A percentile compares a stretch with the other conserved stretches of the same genome.
Conservation (phyloP, 192 early-diverging fungal species). For the Coemansia sp. region DNA sequence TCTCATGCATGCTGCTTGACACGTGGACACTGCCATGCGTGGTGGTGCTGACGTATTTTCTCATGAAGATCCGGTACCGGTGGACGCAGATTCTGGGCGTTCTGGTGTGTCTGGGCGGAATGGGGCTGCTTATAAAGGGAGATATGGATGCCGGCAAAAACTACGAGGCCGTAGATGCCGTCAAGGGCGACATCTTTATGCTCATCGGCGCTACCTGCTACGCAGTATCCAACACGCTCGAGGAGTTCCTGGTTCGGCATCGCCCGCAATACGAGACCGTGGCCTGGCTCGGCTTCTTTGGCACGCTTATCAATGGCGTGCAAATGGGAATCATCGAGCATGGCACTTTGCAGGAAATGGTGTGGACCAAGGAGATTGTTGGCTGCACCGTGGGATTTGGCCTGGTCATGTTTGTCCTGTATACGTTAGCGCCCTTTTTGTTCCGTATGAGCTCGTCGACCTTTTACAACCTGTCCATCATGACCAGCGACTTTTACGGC, state of each 20-base stretch:
- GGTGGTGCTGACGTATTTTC: constrained; percentile 65
- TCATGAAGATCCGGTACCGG: constrained; percentile 62
- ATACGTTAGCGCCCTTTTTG: constrained; percentile 67
- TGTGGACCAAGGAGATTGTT: constrained; percentile 56
- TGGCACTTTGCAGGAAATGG: constrained; percentile 42
- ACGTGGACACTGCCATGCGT: constrained; percentile 75
- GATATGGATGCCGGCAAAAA: constrained; percentile 66
- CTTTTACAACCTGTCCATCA: constrained; percentile 73
- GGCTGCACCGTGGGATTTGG: constrained; percentile 66
- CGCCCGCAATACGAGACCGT: constrained; percentile 73
- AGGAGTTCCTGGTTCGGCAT: constrained; percentile 72
- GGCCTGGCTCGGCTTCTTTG: constrained; percentile 72
- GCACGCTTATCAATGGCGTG: constrained; percentile 67
- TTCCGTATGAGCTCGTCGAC: constrained; percentile 70
- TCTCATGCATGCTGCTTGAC: constrained; percentile 76
- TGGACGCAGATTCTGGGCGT: constrained; percentile 70
- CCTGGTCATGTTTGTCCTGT: constrained; percentile 68
- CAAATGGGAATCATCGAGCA: constrained; percentile 72
- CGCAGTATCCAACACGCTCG: constrained; percentile 67
- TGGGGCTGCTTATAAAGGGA: constrained; percentile 64
- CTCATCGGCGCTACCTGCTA: constrained; percentile 72
- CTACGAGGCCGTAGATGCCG: constrained; percentile 53
- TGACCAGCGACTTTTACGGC: constrained; percentile 79
- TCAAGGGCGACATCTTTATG: constrained; percentile 73
- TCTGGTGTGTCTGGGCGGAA: constrained; percentile 63